phyloP scores from a whole-genome alignment of 2,329 filamentous ascomycete species.

The Chaetomiaceae sp. region DNA sequence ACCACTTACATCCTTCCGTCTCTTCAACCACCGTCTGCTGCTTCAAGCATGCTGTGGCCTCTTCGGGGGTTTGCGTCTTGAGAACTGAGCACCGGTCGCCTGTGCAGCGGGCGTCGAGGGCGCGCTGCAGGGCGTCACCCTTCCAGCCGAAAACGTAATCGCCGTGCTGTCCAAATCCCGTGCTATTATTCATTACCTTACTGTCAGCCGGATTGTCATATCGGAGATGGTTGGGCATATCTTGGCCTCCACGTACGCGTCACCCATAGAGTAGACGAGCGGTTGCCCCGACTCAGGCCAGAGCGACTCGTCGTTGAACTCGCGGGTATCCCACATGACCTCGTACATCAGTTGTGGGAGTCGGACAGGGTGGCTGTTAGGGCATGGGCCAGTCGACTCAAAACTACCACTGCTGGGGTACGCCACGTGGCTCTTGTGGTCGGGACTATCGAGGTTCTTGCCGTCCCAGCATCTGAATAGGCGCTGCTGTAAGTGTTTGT shows the following conservation, averaged over 20 bases:
- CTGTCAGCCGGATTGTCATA: neutral
- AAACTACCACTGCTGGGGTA: conserved; percentile 29
- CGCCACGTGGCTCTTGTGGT: conserved; percentile 41
- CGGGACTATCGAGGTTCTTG: conserved; percentile 42
- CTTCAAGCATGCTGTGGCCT: conserved; percentile 24
- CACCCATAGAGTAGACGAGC: conserved; percentile 29
- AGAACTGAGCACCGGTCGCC: conserved; percentile 23
- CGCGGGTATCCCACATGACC: conserved; percentile 40
- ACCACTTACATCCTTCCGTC: conserved; percentile 26
- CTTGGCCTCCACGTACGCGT: conserved; percentile 22
- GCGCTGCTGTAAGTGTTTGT: neutral
- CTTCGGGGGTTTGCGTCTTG: conserved; percentile 22
- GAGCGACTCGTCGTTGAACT: conserved; percentile 33
- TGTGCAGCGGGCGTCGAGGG: conserved; percentile 26
- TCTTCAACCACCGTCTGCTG: conserved; percentile 23
- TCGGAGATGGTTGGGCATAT: no score
- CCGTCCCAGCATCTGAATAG: conserved; percentile 49
- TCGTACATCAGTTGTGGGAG: conserved; percentile 44
- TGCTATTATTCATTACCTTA: neutral
- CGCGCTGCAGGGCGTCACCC: conserved; percentile 27
- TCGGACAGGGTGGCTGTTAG: conserved; percentile 39
- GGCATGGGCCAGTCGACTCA: conserved; percentile 34
- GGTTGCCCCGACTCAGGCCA: conserved; percentile 28
- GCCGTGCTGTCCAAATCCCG: conserved; percentile 24
- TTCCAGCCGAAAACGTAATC: conserved; percentile 29